Evolutionary conservation across 441 rosid species (phyloP), one percentile per base, ranked within the genome.

Genomic region (Erodium texanum): DNA sequence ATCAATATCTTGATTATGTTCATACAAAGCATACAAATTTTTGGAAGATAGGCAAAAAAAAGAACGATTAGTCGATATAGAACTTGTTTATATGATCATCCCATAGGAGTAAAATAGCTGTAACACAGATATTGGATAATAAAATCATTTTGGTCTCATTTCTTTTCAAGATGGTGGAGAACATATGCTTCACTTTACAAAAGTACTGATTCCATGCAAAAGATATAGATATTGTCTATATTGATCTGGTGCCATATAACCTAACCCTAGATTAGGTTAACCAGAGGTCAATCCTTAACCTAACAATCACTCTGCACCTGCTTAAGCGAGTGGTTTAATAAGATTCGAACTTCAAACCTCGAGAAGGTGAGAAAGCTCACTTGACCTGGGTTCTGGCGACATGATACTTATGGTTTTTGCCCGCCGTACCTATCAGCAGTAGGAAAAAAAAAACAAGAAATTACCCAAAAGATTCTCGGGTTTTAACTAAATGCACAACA

Each of bases 11-110:
- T 11, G 59, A 45, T 27, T 24, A 20, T 63, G 5, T 24, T 59
- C 69, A 34, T 27, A 36, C 56, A 48, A 48, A 48, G 41, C 22
- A 3, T 68, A 64, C 62, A 54, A 16, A 74, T 65, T 79, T 83
- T 86, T 80, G 77, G 77, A 72, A 73, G 50, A 74, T 67, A 68
- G 23, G 34, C 16, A 61, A 70, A 64, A 12, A n/a, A n/a, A n/a
- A n/a, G n/a, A n/a, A n/a, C n/a, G 66, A 64, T 68, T 38, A 41
- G 68, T 64, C 56, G 58, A 63, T 66, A 67, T 69, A 64, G 66
- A 65, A 48, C 58, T 32, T n/a, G n/a, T n/a, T n/a, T n/a, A n/a
- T n/a, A n/a, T n/a, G n/a, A n/a, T n/a, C n/a, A n/a, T n/a, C n/a
- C n/a, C n/a, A n/a, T n/a, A n/a, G n/a, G n/a, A n/a, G n/a, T n/a